Percentiles rank a stretch among this genome's conserved stretches.
These are phyloP conservation scores for Kalmusia sp. DNA, from an alignment of 2,329 filamentous ascomycete genomes.

Conservation along the genomic window DNA sequence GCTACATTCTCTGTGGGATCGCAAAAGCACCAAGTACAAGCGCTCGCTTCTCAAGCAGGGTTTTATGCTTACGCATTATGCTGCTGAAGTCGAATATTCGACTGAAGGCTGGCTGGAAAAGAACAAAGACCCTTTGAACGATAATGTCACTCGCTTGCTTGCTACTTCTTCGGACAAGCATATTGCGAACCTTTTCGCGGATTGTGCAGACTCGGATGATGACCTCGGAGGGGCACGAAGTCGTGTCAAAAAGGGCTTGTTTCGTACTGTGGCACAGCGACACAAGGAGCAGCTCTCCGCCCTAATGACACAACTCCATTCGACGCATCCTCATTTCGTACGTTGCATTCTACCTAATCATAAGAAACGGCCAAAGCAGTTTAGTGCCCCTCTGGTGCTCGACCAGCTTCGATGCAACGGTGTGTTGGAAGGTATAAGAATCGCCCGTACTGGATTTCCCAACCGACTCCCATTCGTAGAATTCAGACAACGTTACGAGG, in stretches of 20 bases:
- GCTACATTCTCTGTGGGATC: slow-evolving; percentile 94
- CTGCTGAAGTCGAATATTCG: slow-evolving; percentile 95
- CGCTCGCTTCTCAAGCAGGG: slow-evolving; percentile 87
- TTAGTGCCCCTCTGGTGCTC: slow-evolving; percentile 88
- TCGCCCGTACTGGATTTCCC: slow-evolving; percentile 94
- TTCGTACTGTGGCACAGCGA: slow-evolving; percentile 93
- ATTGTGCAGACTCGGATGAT: slow-evolving; percentile 85
- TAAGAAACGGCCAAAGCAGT: slow-evolving; percentile 94
- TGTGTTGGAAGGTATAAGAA: slow-evolving; percentile 98
- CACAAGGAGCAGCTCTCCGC: slow-evolving; percentile 99
- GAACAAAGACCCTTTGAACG: slow-evolving; percentile 98
- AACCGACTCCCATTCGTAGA: slow-evolving; percentile 92
- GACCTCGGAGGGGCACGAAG: slow-evolving; percentile 71
- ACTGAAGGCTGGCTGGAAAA: slow-evolving; percentile 97
- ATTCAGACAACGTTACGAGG: slow-evolving; percentile 94
- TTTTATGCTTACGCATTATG: slow-evolving; percentile 96
- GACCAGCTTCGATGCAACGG: slow-evolving; percentile 98
- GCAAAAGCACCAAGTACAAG: slow-evolving; percentile 92
- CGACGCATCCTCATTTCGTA: slow-evolving; percentile 97
- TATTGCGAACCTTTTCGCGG: slow-evolving; percentile 81
- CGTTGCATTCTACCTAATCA: slow-evolving; percentile 98
- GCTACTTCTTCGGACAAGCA: slow-evolving; percentile 83
- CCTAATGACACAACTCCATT: slow-evolving; percentile 91
- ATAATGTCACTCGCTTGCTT: slow-evolving; percentile 91
- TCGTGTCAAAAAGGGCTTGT: slow-evolving; percentile 94